A percentile compares a stretch with the other conserved stretches of the same genome.
phyloP scores from a whole-genome alignment of 2,329 filamentous ascomycete species.

The Claviceps pusilla region DNA sequence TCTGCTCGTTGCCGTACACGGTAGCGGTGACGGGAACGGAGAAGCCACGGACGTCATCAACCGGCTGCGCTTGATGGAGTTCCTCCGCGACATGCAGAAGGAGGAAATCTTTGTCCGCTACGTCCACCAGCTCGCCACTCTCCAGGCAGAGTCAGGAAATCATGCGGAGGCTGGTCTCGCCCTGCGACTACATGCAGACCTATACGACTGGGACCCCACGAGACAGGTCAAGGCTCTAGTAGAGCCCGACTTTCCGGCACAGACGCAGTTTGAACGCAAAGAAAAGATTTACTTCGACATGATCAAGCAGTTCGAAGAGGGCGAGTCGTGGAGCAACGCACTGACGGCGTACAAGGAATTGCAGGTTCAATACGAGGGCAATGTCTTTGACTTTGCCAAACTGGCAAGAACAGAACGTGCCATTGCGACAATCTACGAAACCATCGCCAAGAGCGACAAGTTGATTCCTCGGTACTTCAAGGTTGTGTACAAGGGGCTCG shows the following conservation, averaged over 20 bases:
- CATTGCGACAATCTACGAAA: slow-evolving; percentile 85
- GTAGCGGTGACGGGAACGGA: slow-evolving; percentile 54
- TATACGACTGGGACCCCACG: slow-evolving; percentile 79
- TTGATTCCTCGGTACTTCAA: slow-evolving; percentile 77
- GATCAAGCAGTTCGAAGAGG: slow-evolving; percentile 87
- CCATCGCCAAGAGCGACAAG: slow-evolving; percentile 66
- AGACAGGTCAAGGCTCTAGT: slow-evolving; percentile 48
- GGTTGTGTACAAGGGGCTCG: slow-evolving; percentile 76
- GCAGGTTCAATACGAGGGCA: slow-evolving; percentile 78
- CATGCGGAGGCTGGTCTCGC: slow-evolving; percentile 79
- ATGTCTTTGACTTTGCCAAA: slow-evolving; percentile 81
- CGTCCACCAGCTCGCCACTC: slow-evolving; percentile 72
- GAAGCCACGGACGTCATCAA: slow-evolving; percentile 78
- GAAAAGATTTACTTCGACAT: slow-evolving; percentile 87
- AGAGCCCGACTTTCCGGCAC: slow-evolving; percentile 66
- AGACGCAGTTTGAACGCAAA: slow-evolving; percentile 82
- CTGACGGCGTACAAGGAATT: slow-evolving; percentile 81
- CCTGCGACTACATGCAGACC: slow-evolving; percentile 75
- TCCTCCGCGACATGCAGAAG: slow-evolving; percentile 89
- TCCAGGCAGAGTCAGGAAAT: slow-evolving; percentile 64
- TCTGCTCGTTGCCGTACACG: slow-evolving; percentile 77
- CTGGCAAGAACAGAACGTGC: slow-evolving; percentile 77
- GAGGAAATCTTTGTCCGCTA: slow-evolving; percentile 95
- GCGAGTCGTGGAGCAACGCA: slow-evolving; percentile 84
- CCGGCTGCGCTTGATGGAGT: slow-evolving; percentile 83